Conservation (phyloP, 129 eudicot genomes). For the Gnaphalium uliginosum region DNA sequence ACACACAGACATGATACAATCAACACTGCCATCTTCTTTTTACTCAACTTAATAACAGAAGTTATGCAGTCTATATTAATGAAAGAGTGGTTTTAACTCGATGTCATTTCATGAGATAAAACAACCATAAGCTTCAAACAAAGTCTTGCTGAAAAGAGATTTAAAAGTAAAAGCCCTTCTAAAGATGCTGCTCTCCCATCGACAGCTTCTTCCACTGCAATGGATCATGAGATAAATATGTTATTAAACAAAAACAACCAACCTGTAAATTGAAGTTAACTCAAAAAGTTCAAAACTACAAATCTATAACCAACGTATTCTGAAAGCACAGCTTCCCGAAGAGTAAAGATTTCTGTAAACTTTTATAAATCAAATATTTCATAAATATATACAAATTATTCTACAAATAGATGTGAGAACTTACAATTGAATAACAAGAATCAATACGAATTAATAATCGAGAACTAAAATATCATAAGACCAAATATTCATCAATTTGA, state of each 20-base stretch:
- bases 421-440: too few relatives aligned
- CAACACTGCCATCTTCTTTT: too few relatives aligned
- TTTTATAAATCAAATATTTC: too few relatives aligned
- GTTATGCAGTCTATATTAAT: conserved; percentile 10
- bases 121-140: conserved; percentile 17
- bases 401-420: too few relatives aligned
- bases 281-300: conserved; percentile 12
- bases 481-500: too few relatives aligned
- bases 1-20: background rate
- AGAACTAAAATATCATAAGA: too few relatives aligned
- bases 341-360: conserved; percentile 22
- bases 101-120: conserved; percentile 24
- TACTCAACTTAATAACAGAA: background rate
- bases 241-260: conserved; percentile 8
- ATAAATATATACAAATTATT: too few relatives aligned
- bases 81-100: conserved; percentile 16
- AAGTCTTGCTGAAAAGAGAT: background rate
- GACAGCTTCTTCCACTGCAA: conserved; percentile 23
- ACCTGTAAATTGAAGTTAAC: conserved; percentile 25
- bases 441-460: too few relatives aligned
- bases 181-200: conserved; percentile 30
- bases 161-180: conserved; percentile 21
- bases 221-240: background rate
- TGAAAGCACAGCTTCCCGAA: conserved; percentile 27
- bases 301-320: conserved; percentile 4